A percentile compares a stretch with the other conserved stretches of the same genome.
Conservation (phyloP, 129 eudicot species). For the Sambucus nigra region DNA sequence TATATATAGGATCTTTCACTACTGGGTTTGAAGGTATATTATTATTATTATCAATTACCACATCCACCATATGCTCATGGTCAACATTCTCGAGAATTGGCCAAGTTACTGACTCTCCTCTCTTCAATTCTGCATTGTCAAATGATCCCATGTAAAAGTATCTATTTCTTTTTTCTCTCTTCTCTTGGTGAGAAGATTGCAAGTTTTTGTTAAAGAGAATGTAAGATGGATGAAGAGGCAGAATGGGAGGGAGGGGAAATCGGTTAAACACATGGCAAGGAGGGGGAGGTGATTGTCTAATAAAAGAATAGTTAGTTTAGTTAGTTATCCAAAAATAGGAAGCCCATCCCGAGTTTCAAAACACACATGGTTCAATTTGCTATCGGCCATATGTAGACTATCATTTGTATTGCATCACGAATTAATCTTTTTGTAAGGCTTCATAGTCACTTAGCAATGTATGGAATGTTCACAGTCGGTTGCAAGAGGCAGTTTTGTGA, state of each 20-base stretch:
- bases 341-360: background rate
- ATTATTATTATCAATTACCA: background rate
- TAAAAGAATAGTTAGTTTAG: conserved; percentile 21
- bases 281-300: conserved; percentile 4
- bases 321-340: conserved; percentile 28
- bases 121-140: background rate
- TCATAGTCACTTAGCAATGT: too few species aligned
- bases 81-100: conserved; percentile 43
- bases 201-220: background rate
- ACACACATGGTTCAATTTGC: too few species aligned
- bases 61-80: conserved; percentile 27
- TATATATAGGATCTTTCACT: conserved; percentile 7
- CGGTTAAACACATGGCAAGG: conserved; percentile 19
- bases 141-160: background rate
- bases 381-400: too few species aligned
- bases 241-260: conserved; percentile 19
- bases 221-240: conserved; percentile 14
- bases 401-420: too few species aligned
- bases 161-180: background rate
- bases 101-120: conserved; percentile 17
- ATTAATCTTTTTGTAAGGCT: too few species aligned
- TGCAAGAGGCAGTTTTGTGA: too few species aligned
- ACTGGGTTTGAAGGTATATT: background rate
- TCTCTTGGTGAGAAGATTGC: background rate
- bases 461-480: too few species aligned